Evolutionary conservation across 1,284 basidiomycete genomes (phyloP).

Genomic region (Sphagnurus paluster): DNA sequence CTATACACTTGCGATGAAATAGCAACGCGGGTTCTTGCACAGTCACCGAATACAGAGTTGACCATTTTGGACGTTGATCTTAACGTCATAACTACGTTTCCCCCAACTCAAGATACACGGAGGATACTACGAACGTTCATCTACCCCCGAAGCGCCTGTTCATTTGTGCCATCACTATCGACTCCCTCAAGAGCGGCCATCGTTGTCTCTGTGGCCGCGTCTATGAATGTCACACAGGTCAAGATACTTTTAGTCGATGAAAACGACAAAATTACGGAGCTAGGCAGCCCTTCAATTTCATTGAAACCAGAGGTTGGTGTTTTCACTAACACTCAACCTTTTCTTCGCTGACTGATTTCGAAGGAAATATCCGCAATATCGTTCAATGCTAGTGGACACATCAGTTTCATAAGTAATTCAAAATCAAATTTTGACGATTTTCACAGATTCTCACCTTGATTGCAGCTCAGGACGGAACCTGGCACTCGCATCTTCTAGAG

Average conservation of each 20-base stretch:
- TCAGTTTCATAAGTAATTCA: slow-evolving; percentile 50
- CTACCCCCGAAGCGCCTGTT: slow-evolving; percentile 41
- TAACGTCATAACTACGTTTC: slow-evolving; percentile 35
- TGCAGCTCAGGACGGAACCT: slow-evolving; percentile 43
- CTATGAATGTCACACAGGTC: slow-evolving; percentile 20
- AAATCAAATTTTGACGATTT: neutral
- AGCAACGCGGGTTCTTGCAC: slow-evolving; percentile 40
- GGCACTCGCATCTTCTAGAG: slow-evolving; percentile 45
- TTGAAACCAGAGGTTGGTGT: slow-evolving; percentile 25
- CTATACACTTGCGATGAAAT: slow-evolving; percentile 47
- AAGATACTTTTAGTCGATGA: slow-evolving; percentile 26
- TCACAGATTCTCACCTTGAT: slow-evolving; percentile 3
- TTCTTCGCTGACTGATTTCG: slow-evolving; percentile 2
- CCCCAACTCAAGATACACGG: slow-evolving; percentile 25
- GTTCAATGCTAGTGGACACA: slow-evolving; percentile 47
- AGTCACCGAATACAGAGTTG: slow-evolving; percentile 47
- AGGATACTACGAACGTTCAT: slow-evolving; percentile 44
- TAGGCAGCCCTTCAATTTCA: slow-evolving; percentile 23
- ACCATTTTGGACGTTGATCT: slow-evolving; percentile 46
- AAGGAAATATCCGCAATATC: slow-evolving; percentile 37
- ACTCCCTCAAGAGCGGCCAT: slow-evolving; percentile 30
- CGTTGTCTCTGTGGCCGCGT: slow-evolving; percentile 28
- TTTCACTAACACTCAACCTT: neutral
- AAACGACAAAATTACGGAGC: slow-evolving; percentile 22
- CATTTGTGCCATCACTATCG: slow-evolving; percentile 40